Conservation (phyloP, 106 monocot species). For the Allium sativum region DNA sequence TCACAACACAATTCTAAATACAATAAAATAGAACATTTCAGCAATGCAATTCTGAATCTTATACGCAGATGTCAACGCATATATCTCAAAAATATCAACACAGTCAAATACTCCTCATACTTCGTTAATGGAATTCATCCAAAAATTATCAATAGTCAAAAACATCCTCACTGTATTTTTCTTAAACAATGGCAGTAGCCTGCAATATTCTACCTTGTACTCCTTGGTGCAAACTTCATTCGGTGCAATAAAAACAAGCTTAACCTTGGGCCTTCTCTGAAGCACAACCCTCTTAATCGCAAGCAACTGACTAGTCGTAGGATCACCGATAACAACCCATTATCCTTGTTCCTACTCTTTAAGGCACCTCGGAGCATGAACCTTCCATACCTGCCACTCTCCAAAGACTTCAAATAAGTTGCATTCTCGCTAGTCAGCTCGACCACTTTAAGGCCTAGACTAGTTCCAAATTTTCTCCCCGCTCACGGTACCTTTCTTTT, state of each 20-base stretch:
- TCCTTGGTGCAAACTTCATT: conserved; percentile 47
- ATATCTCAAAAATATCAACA: too few relatives aligned
- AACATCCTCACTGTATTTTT: conserved; percentile 22
- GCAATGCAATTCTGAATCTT: too few relatives aligned
- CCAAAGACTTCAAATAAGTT: conserved; percentile 79
- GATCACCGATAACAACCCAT: conserved; percentile 95
- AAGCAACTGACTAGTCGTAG: conserved; percentile 61
- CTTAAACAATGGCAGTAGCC: conserved; percentile 47
- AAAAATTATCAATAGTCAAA: too few relatives aligned
- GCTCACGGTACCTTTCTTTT: conserved; percentile 75
- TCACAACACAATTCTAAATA: too few relatives aligned
- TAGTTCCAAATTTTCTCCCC: conserved; percentile 72
- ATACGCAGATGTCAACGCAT: too few relatives aligned
- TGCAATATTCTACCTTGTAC: conserved; percentile 58
- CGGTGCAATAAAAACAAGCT: conserved; percentile 64
- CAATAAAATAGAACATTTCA: too few relatives aligned
- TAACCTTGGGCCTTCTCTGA: conserved; percentile 61
- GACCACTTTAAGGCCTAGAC: conserved; percentile 57
- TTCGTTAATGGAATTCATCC: too few relatives aligned
- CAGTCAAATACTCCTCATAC: too few relatives aligned
- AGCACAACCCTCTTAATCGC: conserved; percentile 80
- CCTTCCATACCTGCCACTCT: conserved; percentile 66
- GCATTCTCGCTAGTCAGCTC: conserved; percentile 76
- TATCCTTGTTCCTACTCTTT: conserved; percentile 92
- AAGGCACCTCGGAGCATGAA: conserved; percentile 65